phyloP scores from a whole-genome alignment of 768 basidiomycete genomes.

The Pleurotus sapidus region DNA sequence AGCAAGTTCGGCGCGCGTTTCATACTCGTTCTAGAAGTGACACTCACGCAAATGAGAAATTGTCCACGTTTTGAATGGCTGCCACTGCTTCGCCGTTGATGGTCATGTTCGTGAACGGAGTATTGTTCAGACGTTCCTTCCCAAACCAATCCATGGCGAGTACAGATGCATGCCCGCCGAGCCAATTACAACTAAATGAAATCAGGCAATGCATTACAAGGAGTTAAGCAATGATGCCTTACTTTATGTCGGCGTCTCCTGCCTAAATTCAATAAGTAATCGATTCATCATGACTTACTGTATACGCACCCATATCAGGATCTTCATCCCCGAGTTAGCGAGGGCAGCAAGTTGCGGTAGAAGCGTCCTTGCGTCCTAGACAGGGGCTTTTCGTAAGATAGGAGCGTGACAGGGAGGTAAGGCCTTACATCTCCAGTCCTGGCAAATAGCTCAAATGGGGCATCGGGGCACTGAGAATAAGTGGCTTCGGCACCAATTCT shows the following conservation, averaged over 20 bases:
- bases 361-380: constrained; percentile 55
- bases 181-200: constrained; percentile 40
- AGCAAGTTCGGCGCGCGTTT: too few relatives aligned
- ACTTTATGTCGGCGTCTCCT: constrained; percentile 53
- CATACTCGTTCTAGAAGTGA: too few relatives aligned
- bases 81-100: constrained; percentile 50
- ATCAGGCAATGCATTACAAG: too few relatives aligned
- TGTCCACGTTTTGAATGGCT: constrained; percentile 61
- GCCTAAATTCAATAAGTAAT: constrained; percentile 28
- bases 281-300: too few relatives aligned
- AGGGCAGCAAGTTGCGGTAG: constrained; percentile 47
- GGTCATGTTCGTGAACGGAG: constrained; percentile 52
- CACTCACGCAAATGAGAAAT: constrained; percentile 66
- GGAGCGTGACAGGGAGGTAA: too few relatives aligned
- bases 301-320: constrained; percentile 53
- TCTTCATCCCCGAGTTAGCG: constrained; percentile 39
- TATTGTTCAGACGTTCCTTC: constrained; percentile 31
- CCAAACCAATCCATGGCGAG: constrained; percentile 46
- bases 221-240: too few relatives aligned
- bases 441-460: constrained; percentile 38
- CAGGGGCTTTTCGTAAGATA: too few relatives aligned
- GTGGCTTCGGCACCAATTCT: constrained; percentile 47
- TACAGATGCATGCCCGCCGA: constrained; percentile 40
- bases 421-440: constrained; percentile 63
- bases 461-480: constrained; percentile 48